phyloP scores from a whole-genome alignment of 257 asterid genomes.

The Nicotiana obtusifolia region DNA sequence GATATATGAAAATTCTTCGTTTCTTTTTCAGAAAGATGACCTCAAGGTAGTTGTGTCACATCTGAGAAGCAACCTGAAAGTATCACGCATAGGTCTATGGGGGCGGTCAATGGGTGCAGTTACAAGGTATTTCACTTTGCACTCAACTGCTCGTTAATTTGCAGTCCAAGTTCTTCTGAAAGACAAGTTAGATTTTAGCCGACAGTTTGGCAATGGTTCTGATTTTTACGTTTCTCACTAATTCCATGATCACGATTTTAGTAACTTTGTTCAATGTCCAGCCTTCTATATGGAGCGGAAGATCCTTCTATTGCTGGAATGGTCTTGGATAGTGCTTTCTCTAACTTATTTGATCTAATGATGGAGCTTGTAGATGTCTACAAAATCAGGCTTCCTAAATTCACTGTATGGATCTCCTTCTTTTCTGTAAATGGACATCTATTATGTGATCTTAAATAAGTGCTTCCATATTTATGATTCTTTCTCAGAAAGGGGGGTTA shows the following conservation, averaged over 20 bases:
- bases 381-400: slow-evolving; percentile 87
- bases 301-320: slow-evolving; percentile 98
- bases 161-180: neutral
- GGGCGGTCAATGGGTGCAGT: slow-evolving; percentile 99
- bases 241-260: slow-evolving; percentile 3
- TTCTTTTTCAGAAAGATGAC: slow-evolving; percentile 73
- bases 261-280: slow-evolving; percentile 27
- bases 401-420: slow-evolving; percentile 50
- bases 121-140: slow-evolving; percentile 53
- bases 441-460: slow-evolving; percentile 2
- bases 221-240: neutral
- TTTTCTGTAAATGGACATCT: neutral
- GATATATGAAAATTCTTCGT: neutral
- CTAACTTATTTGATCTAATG: slow-evolving; percentile 90
- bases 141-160: neutral
- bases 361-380: slow-evolving; percentile 93
- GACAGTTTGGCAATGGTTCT: neutral
- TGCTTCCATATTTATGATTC: neutral
- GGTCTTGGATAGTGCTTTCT: slow-evolving; percentile 98
- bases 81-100: slow-evolving; percentile 95
- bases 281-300: slow-evolving; percentile 98
- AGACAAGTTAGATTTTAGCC: neutral
- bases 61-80: slow-evolving; percentile 61
- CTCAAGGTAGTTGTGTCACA: slow-evolving; percentile 83
- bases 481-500: neutral